These are phyloP conservation scores for Cercospora citrullina DNA, from an alignment of 2,329 filamentous ascomycete species.

Conservation along the genomic window DNA sequence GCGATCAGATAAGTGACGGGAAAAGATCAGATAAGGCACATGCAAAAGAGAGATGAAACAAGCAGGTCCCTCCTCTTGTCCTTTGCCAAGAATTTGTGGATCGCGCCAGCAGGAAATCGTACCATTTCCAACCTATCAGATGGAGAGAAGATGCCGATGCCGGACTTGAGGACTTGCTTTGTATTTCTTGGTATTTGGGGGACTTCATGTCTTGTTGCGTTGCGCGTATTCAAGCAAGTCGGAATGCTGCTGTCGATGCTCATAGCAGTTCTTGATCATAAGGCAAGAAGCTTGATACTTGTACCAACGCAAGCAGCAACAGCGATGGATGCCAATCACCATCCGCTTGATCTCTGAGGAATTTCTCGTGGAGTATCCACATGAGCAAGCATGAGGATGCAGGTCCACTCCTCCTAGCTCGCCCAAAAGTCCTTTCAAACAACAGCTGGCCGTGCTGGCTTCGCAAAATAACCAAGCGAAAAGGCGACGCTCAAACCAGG, in stretches of 20 bases:
- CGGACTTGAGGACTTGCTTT: neutral
- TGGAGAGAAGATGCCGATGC: neutral
- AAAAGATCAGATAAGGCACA: constrained; percentile 14
- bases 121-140: neutral
- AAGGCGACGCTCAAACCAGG: neutral
- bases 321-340: neutral
- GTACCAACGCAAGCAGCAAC: neutral
- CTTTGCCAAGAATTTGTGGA: neutral
- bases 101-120: neutral
- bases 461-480: neutral
- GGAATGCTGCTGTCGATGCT: neutral
- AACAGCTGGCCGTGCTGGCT: neutral
- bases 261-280: neutral
- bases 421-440: neutral
- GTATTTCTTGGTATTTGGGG: neutral
- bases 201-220: neutral
- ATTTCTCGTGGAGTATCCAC: neutral
- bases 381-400: neutral
- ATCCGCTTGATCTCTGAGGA: too few species aligned
- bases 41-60: constrained; percentile 6
- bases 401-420: neutral
- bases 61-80: neutral
- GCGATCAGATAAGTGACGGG: constrained; percentile 1
- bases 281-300: neutral
- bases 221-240: neutral